Evolutionary conservation across 192 early-diverging fungal species (phyloP), one percentile per base, ranked within the genome.

Genomic region (Funneliformis geosporum): DNA sequence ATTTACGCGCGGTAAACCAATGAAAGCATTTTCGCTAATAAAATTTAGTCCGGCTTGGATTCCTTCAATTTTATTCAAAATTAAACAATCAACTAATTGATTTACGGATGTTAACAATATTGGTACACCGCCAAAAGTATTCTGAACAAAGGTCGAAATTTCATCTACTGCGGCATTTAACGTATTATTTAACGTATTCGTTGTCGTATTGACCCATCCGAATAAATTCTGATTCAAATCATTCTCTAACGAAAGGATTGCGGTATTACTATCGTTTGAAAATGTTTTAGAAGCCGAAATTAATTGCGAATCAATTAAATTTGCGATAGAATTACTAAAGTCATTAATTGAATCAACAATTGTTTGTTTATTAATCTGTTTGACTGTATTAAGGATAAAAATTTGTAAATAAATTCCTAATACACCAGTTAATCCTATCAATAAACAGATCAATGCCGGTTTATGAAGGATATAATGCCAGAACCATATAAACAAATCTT

Each of bases 401-500:
- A 84, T 47, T 76, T 86, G 82, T 11, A 73, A 40, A 40, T 78
- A 81, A 16, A 81, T 60, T 9, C 83, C 33, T 1, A 69, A 7
- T 8, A 86, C 21, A 0, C 85, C 82, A 2, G 80, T 39, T 4
- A 81, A 23, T 1, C 83, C 85, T 39, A 86, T 61, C 5, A 77
- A 4, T 16, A 86, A 76, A 62, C 82, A 84, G 7, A 72, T 47
- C 1, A 84, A 25, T 7, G 81, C 83, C n/a, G 69, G 72, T 27
- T 74, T 75, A 9, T 80, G 66, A 1, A 71, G 16, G 28, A 83
- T 76, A 18, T 81, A 86, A 39, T 73, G 61, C 9, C 74, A 62
- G 43, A 82, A 86, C 85, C 85, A 86, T 16, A 79, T 44, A 50
- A 68, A 84, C 11, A 82, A 60, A 70, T 70, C 33, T 8, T 44